Percentiles rank a stretch among this genome's conserved stretches.
phyloP scores from a whole-genome alignment of 495 filamentous ascomycete species.

The Xylaria curta region DNA sequence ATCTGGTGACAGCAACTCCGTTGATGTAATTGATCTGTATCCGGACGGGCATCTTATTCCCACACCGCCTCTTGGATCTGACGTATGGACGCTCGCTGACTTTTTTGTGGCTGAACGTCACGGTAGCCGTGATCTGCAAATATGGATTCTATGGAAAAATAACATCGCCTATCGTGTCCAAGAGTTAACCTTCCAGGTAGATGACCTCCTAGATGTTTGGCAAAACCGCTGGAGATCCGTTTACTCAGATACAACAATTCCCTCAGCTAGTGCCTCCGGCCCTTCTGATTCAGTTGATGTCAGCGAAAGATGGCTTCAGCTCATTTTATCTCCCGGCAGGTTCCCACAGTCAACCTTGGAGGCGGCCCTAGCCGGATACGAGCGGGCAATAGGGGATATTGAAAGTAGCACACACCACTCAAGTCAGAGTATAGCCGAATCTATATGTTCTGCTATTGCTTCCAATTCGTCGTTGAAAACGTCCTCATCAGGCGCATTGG shows the following conservation, averaged over 20 bases:
- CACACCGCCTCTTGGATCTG: conserved; percentile 69
- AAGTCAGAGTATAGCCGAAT: conserved; percentile 63
- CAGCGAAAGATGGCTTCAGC: conserved; percentile 72
- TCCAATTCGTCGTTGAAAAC: conserved; percentile 66
- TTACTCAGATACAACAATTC: conserved; percentile 64
- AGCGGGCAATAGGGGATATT: conserved; percentile 59
- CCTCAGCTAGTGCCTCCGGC: conserved; percentile 59
- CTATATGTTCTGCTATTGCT: conserved; percentile 73
- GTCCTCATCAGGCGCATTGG: conserved; percentile 66
- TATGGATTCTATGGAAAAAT: conserved; percentile 89
- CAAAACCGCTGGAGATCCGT: conserved; percentile 74
- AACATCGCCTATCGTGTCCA: conserved; percentile 79
- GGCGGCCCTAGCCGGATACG: conserved; percentile 77
- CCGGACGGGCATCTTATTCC: conserved; percentile 68
- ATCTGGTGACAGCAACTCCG: conserved; percentile 64
- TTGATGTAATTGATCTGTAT: conserved; percentile 74
- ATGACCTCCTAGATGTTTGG: conserved; percentile 63
- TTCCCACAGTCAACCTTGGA: conserved; percentile 81
- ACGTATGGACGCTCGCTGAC: conserved; percentile 86
- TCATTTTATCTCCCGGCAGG: conserved; percentile 80
- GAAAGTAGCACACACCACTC: conserved; percentile 47
- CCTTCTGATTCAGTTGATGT: conserved; percentile 68
- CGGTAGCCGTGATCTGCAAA: conserved; percentile 56
- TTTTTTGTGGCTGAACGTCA: conserved; percentile 67
- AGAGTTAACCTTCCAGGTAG: conserved; percentile 46